Evolutionary conservation across 257 asterid genomes (phyloP), one percentile per base, ranked within the genome.

Genomic region (Marsdenia floribunda): DNA sequence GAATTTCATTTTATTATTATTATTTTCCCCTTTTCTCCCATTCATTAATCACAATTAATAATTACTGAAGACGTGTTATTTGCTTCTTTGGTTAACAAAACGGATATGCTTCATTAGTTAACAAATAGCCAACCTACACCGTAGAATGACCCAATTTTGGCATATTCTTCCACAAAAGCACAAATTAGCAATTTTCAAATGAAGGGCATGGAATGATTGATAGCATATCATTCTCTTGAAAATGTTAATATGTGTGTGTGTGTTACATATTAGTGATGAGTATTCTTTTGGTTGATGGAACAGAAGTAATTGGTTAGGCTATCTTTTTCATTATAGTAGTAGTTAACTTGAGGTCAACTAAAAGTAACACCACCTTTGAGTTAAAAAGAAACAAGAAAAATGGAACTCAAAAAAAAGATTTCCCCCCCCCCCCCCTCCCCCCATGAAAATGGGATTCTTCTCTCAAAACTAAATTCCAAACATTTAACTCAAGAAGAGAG

Each of bases 311-410:
- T 60, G 49, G 71, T 73, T 60, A 44, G 50, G 59, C 69, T 22
- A 44, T 73, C 50, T 46, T 19, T 29, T 11, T 60, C 77, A 35
- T 29, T 44, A 8, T 44, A 44, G 2, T 44, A 16, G 50, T 26
- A 47, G 72, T 26, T 29, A 54, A 16, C 77, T 61, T 29, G 50
- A 21, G 70, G 50, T 72, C 64, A 26, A 13, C 58, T 69, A 50
- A 46, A 69, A 69, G 14, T 13, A 46, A 24, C 21, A 47, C 16
- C 53, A 46, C 19, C 26, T 69, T 68, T 42, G n/a, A 46, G 57
- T n/a, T 46, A 46, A 19, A 37, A 37, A 14, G 38, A 61, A 40
- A 40, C 68, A 22, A 58, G 7, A 19, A 19, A 0, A 6, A 22
- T 24, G 68, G 40, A 16, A 5, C 35, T 29, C 33, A 29, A 29